Percentiles rank a stretch among this genome's conserved stretches.
Evolutionary conservation across 495 filamentous ascomycete genomes (phyloP).

Genomic region (Aspergillus incahuasiensis): DNA sequence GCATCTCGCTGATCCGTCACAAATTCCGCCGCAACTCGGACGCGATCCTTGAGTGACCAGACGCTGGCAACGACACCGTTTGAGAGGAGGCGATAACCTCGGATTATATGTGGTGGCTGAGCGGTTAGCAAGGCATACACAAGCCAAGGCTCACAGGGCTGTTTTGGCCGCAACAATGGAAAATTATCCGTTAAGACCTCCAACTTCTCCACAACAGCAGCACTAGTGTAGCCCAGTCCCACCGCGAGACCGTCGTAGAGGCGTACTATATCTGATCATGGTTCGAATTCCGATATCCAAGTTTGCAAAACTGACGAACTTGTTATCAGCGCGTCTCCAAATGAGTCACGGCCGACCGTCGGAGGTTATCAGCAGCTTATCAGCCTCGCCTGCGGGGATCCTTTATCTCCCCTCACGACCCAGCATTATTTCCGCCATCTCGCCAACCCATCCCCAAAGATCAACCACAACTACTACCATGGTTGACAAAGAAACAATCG

Average conservation of each 20-base stretch:
- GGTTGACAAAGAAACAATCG: slow-evolving; percentile 33
- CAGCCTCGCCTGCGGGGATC: background rate
- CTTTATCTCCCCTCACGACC: background rate
- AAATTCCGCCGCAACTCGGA: background rate
- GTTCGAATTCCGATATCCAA: too few species aligned
- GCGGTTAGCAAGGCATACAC: background rate
- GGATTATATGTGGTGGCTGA: slow-evolving; percentile 1
- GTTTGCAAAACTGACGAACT: background rate
- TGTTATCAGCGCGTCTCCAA: background rate
- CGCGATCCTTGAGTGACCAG: background rate
- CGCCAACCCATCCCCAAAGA: background rate
- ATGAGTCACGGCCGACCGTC: slow-evolving; percentile 1
- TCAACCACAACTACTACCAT: slow-evolving; percentile 11
- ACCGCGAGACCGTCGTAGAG: background rate
- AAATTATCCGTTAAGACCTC: slow-evolving; percentile 1
- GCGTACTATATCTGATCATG: background rate
- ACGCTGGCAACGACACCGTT: background rate
- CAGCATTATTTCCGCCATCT: background rate
- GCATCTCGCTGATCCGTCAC: background rate
- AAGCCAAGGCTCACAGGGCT: background rate
- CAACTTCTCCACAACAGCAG: background rate
- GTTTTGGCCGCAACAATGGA: background rate
- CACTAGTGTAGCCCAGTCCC: background rate
- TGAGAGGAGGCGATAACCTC: background rate
- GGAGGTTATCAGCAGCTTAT: background rate